Conservation (phyloP, 495 filamentous ascomycete genomes). For the Hypoxylon rickii region DNA sequence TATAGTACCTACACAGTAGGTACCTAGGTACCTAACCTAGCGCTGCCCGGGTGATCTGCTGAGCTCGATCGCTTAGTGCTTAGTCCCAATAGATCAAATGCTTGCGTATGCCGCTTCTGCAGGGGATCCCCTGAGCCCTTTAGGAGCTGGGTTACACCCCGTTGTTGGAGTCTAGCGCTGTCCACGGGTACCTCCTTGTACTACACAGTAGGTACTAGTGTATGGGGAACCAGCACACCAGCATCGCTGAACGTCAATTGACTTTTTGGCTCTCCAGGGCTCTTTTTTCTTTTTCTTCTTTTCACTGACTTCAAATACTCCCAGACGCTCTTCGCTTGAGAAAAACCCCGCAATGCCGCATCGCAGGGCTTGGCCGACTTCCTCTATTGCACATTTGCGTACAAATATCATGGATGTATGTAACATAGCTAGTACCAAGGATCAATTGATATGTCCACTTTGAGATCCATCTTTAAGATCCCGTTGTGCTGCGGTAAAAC, state of each 20-base stretch:
- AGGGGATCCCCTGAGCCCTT: constrained; percentile 26
- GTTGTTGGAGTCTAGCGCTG: constrained; percentile 26
- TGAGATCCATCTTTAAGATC: too few species aligned
- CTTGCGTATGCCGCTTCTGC: constrained; percentile 29
- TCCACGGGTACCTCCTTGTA: neutral
- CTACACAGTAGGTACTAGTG: neutral
- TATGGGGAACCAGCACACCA: constrained; percentile 4
- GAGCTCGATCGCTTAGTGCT: constrained; percentile 21
- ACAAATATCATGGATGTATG: neutral
- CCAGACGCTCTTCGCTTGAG: too few species aligned
- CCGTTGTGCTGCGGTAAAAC: constrained; percentile 15
- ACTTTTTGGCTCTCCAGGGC: constrained; percentile 2
- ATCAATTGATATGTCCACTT: constrained; percentile 10
- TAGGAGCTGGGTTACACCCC: constrained; percentile 24
- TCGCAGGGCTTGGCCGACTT: too few species aligned
- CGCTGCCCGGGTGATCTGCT: constrained; percentile 15
- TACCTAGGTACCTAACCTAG: too few species aligned
- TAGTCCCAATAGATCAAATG: constrained; percentile 16
- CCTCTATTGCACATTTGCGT: constrained; percentile 4
- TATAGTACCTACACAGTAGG: too few species aligned
- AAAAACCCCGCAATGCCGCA: constrained; percentile 25
- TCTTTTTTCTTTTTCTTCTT: neutral
- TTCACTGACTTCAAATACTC: constrained; percentile 1
- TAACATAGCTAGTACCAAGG: too few species aligned
- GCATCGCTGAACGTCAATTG: neutral